Percentiles rank a stretch among this genome's conserved stretches.
These are phyloP conservation scores for Sporisorium scitamineum DNA, from an alignment of 1,284 basidiomycete species.

Conservation along the genomic window DNA sequence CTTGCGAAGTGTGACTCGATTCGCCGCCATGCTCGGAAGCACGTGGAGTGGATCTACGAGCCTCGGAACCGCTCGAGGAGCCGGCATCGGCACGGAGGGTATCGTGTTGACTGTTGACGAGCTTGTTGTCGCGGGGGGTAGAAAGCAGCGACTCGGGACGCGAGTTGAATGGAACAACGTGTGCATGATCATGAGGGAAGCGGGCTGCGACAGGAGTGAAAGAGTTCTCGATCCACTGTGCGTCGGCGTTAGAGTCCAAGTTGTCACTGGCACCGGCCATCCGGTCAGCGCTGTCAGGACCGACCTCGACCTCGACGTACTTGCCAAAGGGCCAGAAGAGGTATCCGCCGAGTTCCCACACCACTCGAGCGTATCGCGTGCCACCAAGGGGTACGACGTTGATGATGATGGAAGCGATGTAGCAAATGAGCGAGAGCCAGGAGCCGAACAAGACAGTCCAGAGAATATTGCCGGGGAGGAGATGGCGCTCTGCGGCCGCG, in stretches of 20 bases:
- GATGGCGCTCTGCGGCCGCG: slow-evolving; percentile 87
- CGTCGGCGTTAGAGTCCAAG: slow-evolving; percentile 18
- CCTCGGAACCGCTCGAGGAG: slow-evolving; percentile 40
- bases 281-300: slow-evolving; percentile 58
- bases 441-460: slow-evolving; percentile 84
- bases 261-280: slow-evolving; percentile 23
- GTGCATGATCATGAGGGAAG: slow-evolving; percentile 59
- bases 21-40: slow-evolving; percentile 32
- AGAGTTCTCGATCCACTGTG: slow-evolving; percentile 70
- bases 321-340: slow-evolving; percentile 98
- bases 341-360: slow-evolving; percentile 95
- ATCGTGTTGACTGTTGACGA: slow-evolving; percentile 33
- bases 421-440: slow-evolving; percentile 84
- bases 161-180: slow-evolving; percentile 56
- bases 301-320: slow-evolving; percentile 86
- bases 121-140: slow-evolving; percentile 30
- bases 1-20: slow-evolving; percentile 29
- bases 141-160: slow-evolving; percentile 32
- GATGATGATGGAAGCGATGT: slow-evolving; percentile 78
- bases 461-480: slow-evolving; percentile 90
- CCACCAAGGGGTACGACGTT: slow-evolving; percentile 82
- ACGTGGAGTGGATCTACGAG: slow-evolving; percentile 34
- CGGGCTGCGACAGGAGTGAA: slow-evolving; percentile 62
- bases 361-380: slow-evolving; percentile 83
- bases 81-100: slow-evolving; percentile 35